Percentiles rank a stretch among this genome's conserved stretches.
Conservation (phyloP, 805 yeast genomes). For the Yamadazyma olivae region DNA sequence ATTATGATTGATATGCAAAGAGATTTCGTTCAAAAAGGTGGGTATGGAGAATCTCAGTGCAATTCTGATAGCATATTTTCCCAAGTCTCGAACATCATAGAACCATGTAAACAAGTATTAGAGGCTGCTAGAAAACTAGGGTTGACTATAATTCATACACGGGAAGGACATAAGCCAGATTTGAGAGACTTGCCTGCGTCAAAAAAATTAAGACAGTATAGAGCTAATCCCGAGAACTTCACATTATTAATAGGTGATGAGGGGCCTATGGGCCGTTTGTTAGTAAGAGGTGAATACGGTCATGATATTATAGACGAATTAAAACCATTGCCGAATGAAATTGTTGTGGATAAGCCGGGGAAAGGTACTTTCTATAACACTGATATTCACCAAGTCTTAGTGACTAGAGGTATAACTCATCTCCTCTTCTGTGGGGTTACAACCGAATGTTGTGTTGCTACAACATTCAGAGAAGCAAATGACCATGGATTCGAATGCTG, state of each 20-base stretch:
- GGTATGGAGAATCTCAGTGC: conserved; percentile 10
- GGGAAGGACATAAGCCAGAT: conserved; percentile 11
- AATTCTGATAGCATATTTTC: conserved; percentile 3
- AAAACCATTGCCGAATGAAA: conserved; percentile 5
- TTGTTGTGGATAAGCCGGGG: conserved; percentile 12
- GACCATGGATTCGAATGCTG: conserved; percentile 13
- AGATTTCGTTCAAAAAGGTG: conserved; percentile 10
- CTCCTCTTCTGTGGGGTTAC: conserved; percentile 11
- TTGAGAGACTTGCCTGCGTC: conserved; percentile 10
- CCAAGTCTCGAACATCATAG: conserved; percentile 7
- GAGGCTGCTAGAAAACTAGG: conserved; percentile 9
- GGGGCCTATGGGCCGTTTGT: conserved; percentile 9
- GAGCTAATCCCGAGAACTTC: conserved; percentile 8
- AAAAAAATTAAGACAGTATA: conserved; percentile 6
- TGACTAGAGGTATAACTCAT: conserved; percentile 11
- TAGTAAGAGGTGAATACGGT: conserved; percentile 10
- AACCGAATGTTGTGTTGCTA: conserved; percentile 12
- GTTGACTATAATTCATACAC: conserved; percentile 8
- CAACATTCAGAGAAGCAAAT: conserved; percentile 12
- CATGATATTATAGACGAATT: conserved; percentile 8
- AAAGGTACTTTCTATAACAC: conserved; percentile 11
- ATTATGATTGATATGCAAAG: conserved; percentile 11
- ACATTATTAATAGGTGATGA: conserved; percentile 9
- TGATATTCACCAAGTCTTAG: conserved; percentile 10
- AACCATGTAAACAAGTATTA: conserved; percentile 6